Evolutionary conservation across 148 eudicot species (phyloP), one percentile per base, ranked within the genome.

Genomic region (Amaranthus palmeri): DNA sequence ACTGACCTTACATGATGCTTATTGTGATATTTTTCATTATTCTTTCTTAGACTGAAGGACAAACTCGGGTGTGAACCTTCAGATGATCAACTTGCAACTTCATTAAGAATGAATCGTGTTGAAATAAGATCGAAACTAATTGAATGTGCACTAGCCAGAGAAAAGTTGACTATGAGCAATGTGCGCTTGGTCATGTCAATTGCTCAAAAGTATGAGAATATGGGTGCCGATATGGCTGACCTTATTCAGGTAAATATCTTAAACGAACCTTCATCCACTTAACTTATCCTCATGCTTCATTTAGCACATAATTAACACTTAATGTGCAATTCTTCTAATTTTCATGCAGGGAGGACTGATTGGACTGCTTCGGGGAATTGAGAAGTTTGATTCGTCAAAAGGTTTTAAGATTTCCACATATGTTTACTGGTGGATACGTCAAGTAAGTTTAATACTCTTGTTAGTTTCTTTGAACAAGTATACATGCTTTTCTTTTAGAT

Each of bases 391-490:
- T 83, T 83, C 97, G 51, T 95, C 99, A 14, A 95, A 90, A 82
- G 99, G 99, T 55, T 92, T 84, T 79, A 95, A 84, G 80, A 88
- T 95, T 76, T 95, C 99, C 53, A 95, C 99, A 15, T 95, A 91
- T 71, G 97, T 92, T 40, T 95, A 95, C 80, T 95, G 99, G 99
- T 95, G 99, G 99, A 95, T 95, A 69, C 92, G 97, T 63, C 99
- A 91, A 87, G 98, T 92, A 74, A 81, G 96, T 67, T 80, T 79
- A 25, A 10, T 49, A 17, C 41, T 43, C 46, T 45, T 74, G 43
- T 25, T 56, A 68, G 2, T 8, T 48, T 8, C 7, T 48, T 25
- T 25, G 36, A 25, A 25, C 36, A 0, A 25, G n/a, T n/a, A n/a
- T n/a, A n/a, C n/a, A n/a, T n/a, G n/a, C n/a, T n/a, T n/a, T n/a